Base-by-base conservation (phyloP, 1,139 yeast genomes). In the Maudiozyma humilis region DNA sequence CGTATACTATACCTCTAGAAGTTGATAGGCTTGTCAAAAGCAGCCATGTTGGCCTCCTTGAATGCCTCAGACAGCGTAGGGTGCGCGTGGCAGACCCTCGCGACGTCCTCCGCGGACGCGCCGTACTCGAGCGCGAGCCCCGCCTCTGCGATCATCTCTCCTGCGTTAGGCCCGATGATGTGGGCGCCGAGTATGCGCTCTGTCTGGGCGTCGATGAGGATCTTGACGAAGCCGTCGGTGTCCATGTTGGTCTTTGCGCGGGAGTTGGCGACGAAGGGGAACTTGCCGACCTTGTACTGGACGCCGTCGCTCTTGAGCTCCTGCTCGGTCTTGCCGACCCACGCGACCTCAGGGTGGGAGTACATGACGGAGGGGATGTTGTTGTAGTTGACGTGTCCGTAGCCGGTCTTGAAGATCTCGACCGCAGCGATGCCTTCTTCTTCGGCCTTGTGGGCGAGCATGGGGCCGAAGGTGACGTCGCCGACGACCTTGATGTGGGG, bases 371-470 rank as follows among this genome's bases (percentile, higher is more conserved):
- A 79, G 55, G 99, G 99, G 58, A 93, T 91, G 71, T 86, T 91
- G 57, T 82, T 95, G 70, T 93, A 93, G 79, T 93, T 93, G 56
- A 93, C 97, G 65, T 93, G 98, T 49, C 99, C 99, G 65, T 84
- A 86, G 52, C 98, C 98, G 56, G 70, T 70, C 75, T 87, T 86
- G 67, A 93, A 80, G 74, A 78, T 85, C 72, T 93, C 99, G 51
- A 78, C 97, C 52, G 96, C 98, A 47, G 98, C 99, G 60, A 93
- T 82, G 69, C 96, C 99, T 75, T 93, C 99, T 69, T 93, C 99
- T 74, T 93, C 99, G 51, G 99, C 99, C 76, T 93, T 93, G 78
- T 93, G 99, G 52, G 99, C 99, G 71, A 93, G 79, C 99, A 93
- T 93, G 59, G 96, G 93, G 59, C 98, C 98, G 59, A 86, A 91